These are phyloP conservation scores for Fusarium buxicola DNA, from an alignment of 2,329 filamentous ascomycete species.

Conservation along the genomic window DNA sequence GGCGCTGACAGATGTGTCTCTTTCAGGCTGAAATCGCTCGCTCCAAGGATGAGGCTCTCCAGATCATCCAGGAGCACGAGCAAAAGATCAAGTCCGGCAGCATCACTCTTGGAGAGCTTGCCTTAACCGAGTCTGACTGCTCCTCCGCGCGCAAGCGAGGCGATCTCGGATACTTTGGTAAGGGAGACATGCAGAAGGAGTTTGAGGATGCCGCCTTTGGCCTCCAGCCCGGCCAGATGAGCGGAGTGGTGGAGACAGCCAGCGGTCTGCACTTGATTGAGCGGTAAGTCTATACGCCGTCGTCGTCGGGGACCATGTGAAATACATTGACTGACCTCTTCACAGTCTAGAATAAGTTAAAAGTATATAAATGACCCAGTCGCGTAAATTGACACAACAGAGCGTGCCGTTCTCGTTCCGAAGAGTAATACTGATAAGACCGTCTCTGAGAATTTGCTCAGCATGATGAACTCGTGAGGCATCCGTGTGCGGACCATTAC, in stretches of 20 bases:
- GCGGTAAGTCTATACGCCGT: constrained; percentile 68
- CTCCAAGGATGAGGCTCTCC: constrained; percentile 85
- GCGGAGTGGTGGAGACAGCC: constrained; percentile 87
- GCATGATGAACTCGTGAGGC: constrained; percentile 13
- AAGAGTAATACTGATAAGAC: not conserved
- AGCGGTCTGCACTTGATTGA: constrained; percentile 97
- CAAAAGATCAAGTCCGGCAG: constrained; percentile 78
- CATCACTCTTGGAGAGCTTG: constrained; percentile 81
- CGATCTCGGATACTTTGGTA: constrained; percentile 94
- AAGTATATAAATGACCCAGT: constrained; percentile 28
- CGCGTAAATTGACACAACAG: constrained; percentile 36
- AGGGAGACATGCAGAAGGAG: constrained; percentile 97
- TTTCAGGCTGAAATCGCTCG: constrained; percentile 81
- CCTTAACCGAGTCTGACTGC: constrained; percentile 91
- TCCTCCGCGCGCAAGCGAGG: constrained; percentile 94
- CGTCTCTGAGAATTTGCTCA: not conserved
- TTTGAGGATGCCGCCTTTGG: constrained; percentile 96
- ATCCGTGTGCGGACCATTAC: not conserved
- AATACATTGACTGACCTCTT: constrained; percentile 1
- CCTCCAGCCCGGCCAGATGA: constrained; percentile 88
- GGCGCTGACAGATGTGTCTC: constrained; percentile 5
- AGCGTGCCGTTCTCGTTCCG: constrained; percentile 17
- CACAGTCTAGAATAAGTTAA: constrained; percentile 31
- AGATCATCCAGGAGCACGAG: constrained; percentile 81
- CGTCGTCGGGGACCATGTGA: not conserved